Evolutionary conservation across 225 moss, liverwort and hornwort genomes (phyloP).

Genomic region (Polytrichum commune): DNA sequence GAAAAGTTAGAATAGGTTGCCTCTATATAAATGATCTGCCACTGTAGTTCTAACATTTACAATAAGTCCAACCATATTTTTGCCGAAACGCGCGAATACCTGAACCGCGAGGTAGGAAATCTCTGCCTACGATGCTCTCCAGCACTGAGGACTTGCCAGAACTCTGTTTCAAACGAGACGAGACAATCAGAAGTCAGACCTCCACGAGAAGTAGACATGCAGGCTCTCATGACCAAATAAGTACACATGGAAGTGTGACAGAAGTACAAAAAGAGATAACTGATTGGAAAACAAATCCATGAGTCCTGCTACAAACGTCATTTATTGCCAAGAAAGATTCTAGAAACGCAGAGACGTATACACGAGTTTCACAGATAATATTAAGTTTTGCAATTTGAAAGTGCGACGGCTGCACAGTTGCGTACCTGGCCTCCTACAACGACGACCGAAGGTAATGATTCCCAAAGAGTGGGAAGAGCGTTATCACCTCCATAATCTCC

Average conservation of each 20-base stretch:
- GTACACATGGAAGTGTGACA: too few relatives aligned
- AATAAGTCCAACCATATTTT: background rate
- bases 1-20: background rate
- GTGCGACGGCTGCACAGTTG: background rate
- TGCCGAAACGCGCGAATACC: constrained; percentile 17
- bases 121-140: constrained; percentile 91
- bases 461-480: constrained; percentile 78
- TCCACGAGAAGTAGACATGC: too few relatives aligned
- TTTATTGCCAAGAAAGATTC: too few relatives aligned
- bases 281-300: too few relatives aligned
- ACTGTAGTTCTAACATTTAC: background rate
- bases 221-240: too few relatives aligned
- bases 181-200: too few relatives aligned
- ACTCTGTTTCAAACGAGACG: constrained; percentile 40
- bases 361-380: too few relatives aligned
- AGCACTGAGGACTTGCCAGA: constrained; percentile 88
- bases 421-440: constrained; percentile 83
- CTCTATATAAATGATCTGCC: background rate
- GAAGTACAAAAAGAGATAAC: too few relatives aligned
- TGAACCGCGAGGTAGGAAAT: constrained; percentile 86
- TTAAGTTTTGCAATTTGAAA: too few relatives aligned
- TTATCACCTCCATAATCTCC: constrained; percentile 71
- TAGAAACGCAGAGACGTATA: too few relatives aligned
- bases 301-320: too few relatives aligned
- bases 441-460: constrained; percentile 80